Conservation (phyloP, 164 flowering plant genomes). For the Aristolochia californica region DNA sequence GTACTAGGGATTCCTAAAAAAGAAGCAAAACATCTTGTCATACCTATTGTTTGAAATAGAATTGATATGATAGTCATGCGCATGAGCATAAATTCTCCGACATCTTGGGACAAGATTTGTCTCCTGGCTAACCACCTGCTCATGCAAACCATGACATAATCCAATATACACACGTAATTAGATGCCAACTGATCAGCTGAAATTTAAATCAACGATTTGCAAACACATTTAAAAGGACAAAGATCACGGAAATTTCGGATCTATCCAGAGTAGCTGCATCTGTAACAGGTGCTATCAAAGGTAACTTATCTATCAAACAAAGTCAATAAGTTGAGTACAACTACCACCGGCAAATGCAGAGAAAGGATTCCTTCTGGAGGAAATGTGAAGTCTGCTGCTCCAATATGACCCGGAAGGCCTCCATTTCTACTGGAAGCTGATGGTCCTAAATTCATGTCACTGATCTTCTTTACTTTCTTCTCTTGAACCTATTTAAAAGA, state of each 20-base stretch:
- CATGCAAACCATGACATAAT: slow-evolving; percentile 5
- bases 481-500: slow-evolving; percentile 39
- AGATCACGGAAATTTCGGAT: neutral
- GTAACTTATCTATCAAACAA: neutral
- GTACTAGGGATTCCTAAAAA: neutral
- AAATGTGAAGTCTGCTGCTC: slow-evolving; percentile 17
- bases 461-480: slow-evolving; percentile 40
- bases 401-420: slow-evolving; percentile 9
- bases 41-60: slow-evolving; percentile 73
- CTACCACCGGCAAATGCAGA: slow-evolving; percentile 32
- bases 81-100: slow-evolving; percentile 43
- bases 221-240: neutral
- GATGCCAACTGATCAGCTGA: no score
- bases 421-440: slow-evolving; percentile 18
- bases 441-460: slow-evolving; percentile 29
- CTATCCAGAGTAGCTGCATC: neutral
- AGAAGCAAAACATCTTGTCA: neutral
- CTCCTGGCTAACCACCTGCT: slow-evolving; percentile 43
- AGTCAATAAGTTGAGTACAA: slow-evolving; percentile 11
- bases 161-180: neutral
- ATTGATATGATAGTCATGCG: slow-evolving; percentile 45
- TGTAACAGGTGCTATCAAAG: neutral
- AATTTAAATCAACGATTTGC: neutral
- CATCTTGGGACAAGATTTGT: slow-evolving; percentile 35
- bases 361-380: slow-evolving; percentile 32